These are phyloP conservation scores for Penicillium turbatum DNA, from an alignment of 495 filamentous ascomycete genomes.

Conservation along the genomic window DNA sequence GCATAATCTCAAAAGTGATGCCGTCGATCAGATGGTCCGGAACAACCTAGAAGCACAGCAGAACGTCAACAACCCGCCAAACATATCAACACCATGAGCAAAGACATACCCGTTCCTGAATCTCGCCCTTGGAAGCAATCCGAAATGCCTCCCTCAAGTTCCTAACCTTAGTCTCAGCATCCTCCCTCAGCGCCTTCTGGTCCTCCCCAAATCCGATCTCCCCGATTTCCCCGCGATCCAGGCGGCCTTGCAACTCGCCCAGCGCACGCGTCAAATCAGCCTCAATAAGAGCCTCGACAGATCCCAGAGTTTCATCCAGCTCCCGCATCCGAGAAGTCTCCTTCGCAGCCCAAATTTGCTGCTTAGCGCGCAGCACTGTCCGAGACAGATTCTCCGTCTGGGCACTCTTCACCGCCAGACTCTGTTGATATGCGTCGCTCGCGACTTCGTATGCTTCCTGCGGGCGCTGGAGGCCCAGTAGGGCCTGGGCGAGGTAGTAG, in stretches of 20 bases:
- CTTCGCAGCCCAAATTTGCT: conserved; percentile 51
- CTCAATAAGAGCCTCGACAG: conserved; percentile 47
- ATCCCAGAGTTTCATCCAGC: conserved; percentile 43
- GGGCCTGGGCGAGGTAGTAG: conserved; percentile 79
- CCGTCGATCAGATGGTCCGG: conserved; percentile 86
- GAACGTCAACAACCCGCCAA: not conserved
- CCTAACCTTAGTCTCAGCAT: conserved; percentile 47
- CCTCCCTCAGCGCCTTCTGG: conserved; percentile 39
- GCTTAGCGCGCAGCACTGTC: conserved; percentile 73
- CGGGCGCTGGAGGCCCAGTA: conserved; percentile 67
- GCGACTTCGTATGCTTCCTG: conserved; percentile 71
- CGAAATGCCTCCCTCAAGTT: conserved; percentile 45
- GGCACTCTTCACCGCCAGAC: conserved; percentile 53
- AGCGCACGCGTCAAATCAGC: conserved; percentile 55
- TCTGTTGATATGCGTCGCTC: conserved; percentile 67
- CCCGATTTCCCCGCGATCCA: conserved; percentile 44
- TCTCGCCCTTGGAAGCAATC: conserved; percentile 53
- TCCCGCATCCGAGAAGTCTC: conserved; percentile 46
- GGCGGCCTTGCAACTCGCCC: conserved; percentile 38
- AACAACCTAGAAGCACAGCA: conserved; percentile 48
- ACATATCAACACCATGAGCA: not conserved
- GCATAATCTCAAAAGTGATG: conserved; percentile 89
- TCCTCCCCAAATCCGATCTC: conserved; percentile 44
- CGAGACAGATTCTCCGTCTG: conserved; percentile 61
- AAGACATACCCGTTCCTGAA: conserved; percentile 53